phyloP scores from a whole-genome alignment of 371 early-diverging fungal species.

The Mortierella sp. region DNA sequence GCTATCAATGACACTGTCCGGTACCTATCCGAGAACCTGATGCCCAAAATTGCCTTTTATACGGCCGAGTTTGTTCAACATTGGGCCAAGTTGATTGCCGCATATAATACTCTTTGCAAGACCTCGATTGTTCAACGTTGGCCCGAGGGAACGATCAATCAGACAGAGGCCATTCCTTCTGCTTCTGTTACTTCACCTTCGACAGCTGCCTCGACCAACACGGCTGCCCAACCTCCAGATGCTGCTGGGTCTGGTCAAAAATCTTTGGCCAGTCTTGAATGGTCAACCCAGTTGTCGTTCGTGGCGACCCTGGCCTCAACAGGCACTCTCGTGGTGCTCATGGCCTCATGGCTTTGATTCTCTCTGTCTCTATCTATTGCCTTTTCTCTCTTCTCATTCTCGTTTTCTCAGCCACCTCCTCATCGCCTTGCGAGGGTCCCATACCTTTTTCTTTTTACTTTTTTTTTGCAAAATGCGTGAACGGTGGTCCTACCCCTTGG shows the following conservation, averaged over 20 bases:
- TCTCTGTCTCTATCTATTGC: background rate
- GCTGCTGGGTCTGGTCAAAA: no score
- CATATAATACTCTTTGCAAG: conserved; percentile 24
- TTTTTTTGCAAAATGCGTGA: background rate
- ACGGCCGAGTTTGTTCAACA: conserved; percentile 41
- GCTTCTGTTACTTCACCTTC: background rate
- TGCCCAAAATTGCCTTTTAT: conserved; percentile 31
- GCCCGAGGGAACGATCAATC: conserved; percentile 36
- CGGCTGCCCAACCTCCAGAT: background rate
- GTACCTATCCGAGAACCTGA: conserved; percentile 25
- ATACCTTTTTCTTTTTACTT: background rate
- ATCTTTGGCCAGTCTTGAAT: background rate
- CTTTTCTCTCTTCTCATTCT: background rate
- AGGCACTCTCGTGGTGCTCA: no score
- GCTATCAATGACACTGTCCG: conserved; percentile 21
- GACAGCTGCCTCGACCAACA: background rate
- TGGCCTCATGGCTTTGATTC: no score
- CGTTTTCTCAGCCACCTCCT: no score
- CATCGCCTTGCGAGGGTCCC: no score
- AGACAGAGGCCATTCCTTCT: conserved; percentile 1
- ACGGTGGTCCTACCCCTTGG: no score
- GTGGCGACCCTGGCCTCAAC: background rate
- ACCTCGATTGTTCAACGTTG: conserved; percentile 26
- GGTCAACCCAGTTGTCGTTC: no score
- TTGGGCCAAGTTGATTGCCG: conserved; percentile 27